Evolutionary conservation across 2,329 filamentous ascomycete species (phyloP).

Genomic region (Apiospora sp.): DNA sequence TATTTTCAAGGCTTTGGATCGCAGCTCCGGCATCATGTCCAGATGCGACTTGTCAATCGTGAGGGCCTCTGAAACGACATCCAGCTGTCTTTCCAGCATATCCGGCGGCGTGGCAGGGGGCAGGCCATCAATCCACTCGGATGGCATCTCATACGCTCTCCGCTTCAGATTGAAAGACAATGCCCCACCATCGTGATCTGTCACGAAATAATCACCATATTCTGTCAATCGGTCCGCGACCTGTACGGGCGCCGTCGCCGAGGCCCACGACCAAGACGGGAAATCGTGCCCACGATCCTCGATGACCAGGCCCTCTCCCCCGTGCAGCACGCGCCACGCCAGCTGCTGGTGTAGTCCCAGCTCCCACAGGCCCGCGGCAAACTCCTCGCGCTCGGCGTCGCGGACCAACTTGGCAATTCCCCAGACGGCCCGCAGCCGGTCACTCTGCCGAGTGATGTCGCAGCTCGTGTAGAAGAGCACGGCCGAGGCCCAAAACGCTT

Average conservation of each 20-base stretch:
- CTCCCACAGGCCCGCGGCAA: constrained; percentile 31
- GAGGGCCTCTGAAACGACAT: no score
- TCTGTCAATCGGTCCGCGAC: constrained; percentile 27
- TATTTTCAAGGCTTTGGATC: no score
- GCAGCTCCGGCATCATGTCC: no score
- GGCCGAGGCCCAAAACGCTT: constrained; percentile 31
- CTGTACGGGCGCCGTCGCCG: not conserved
- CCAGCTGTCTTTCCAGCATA: no score
- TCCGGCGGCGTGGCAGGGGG: no score
- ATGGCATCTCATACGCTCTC: no score
- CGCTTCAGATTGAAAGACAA: no score
- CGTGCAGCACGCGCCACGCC: constrained; percentile 10
- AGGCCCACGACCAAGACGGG: constrained; percentile 25
- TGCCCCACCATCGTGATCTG: no score
- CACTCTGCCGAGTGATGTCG: constrained; percentile 28
- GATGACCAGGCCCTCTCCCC: constrained; percentile 16
- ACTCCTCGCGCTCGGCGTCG: constrained; percentile 29
- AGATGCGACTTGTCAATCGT: no score
- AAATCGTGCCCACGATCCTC: not conserved
- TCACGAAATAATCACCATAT: no score
- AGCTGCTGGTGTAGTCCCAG: constrained; percentile 31
- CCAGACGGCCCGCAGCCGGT: constrained; percentile 32
- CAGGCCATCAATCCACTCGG: no score
- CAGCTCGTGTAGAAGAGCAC: constrained; percentile 33
- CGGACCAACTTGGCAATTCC: constrained; percentile 32